Evolutionary conservation across 2,329 filamentous ascomycete genomes (phyloP), one percentile per base, ranked within the genome.

Genomic region (Phialocephala sp.): DNA sequence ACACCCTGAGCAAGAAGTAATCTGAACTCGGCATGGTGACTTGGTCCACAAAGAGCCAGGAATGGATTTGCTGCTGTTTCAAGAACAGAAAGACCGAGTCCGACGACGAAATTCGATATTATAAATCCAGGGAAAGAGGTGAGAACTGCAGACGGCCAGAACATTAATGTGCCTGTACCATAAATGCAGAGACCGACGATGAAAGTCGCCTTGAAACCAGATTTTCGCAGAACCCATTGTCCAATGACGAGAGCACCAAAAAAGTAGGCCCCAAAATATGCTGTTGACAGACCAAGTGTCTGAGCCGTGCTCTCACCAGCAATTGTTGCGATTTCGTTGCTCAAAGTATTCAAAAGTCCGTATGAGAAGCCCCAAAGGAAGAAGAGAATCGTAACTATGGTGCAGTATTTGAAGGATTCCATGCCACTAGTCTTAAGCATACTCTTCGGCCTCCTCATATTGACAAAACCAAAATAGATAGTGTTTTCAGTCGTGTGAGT

Each of bases 341-440:
- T 97, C 35, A 97, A 84, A 0, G 89, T 90, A 73, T 95, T 93
- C 6, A 97, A 82, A 1, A 97, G 84, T 0, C 94, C 94, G 72
- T 97, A 97, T 0, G 93, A 93, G 65, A 97, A 90, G 0, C 94
- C 94, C 93, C 93, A 97, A 2, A 97, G 81, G 69, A 97, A 88
- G 79, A 97, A 97, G 0, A 97, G 81, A 8, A 94, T 85, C 0
- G 91, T 92, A 24, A 96, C 92, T 68, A 92, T 82, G 18, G 85
- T 83, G 73, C 91, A 89, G 69, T 92, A 92, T 69, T 88, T 90
- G 70, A 91, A 80, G 0, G 89, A 91, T 68, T 93, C 90, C 12
- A 79, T 76, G 1, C 82, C 83, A 1, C 85, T 87, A 64, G 87
- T 86, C 24, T 87, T 82, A 8, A 92, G 85, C 81, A 93, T 88